Percentiles rank a stretch among this genome's conserved stretches.
These are phyloP conservation scores for Incumbomyces delicatus DNA, from an alignment of 2,329 filamentous ascomycete species.

Conservation along the genomic window DNA sequence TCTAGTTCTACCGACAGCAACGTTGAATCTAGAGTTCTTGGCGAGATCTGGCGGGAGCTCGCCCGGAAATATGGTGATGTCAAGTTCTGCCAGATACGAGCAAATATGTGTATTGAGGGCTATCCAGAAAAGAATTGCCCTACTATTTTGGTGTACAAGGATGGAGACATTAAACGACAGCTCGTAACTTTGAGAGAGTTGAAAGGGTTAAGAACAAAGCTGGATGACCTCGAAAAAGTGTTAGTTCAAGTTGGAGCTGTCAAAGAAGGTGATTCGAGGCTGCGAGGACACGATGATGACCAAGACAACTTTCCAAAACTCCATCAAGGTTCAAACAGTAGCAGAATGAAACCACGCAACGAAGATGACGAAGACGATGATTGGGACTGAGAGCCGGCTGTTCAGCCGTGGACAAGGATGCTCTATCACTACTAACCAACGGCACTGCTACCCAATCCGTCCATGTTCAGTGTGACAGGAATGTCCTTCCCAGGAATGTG, in stretches of 20 bases:
- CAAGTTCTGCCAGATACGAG: constrained; percentile 95
- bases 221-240: constrained; percentile 69
- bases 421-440: too few species aligned
- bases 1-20: constrained; percentile 71
- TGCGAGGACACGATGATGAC: constrained; percentile 52
- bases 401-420: too few species aligned
- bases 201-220: constrained; percentile 59
- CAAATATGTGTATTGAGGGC: constrained; percentile 85
- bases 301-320: constrained; percentile 32
- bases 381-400: constrained; percentile 39
- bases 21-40: constrained; percentile 71
- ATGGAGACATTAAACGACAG: constrained; percentile 85
- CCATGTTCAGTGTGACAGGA: too few species aligned
- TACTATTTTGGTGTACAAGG: constrained; percentile 83
- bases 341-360: constrained; percentile 43
- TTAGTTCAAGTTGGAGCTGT: constrained; percentile 76
- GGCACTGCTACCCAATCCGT: too few species aligned
- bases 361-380: constrained; percentile 44
- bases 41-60: constrained; percentile 75
- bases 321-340: constrained; percentile 34
- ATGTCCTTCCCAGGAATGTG: too few species aligned
- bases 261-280: constrained; percentile 64
- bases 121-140: constrained; percentile 94
- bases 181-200: constrained; percentile 79
- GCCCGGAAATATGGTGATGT: constrained; percentile 81